Evolutionary conservation across 306 rosid genomes (phyloP).

Genomic region (Morella rubra): DNA sequence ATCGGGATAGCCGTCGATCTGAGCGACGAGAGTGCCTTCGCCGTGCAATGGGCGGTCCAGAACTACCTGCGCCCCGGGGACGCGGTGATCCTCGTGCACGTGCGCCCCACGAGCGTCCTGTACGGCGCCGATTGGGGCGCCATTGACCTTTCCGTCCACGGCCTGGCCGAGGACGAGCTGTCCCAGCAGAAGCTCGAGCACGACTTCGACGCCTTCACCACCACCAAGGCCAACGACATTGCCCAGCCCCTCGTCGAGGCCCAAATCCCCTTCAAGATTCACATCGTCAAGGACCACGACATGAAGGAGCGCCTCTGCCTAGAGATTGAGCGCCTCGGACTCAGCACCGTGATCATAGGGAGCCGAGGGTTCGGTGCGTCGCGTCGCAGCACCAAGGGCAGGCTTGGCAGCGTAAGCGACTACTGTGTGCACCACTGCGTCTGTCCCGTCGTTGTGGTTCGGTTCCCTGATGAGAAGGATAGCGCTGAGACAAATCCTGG

Average conservation of each 20-base stretch:
- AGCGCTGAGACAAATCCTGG: constrained; percentile 7
- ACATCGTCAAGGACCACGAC: constrained; percentile 91
- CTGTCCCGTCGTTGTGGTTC: constrained; percentile 86
- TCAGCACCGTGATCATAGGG: constrained; percentile 89
- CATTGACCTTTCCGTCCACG: background rate
- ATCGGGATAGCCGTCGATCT: constrained; percentile 19
- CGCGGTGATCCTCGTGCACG: constrained; percentile 13
- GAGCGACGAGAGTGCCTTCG: constrained; percentile 10
- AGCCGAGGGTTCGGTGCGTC: constrained; percentile 86
- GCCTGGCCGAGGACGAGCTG: constrained; percentile 30
- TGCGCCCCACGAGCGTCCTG: constrained; percentile 13
- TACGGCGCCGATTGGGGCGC: constrained; percentile 24
- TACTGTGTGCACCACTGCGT: constrained; percentile 90
- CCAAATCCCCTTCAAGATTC: constrained; percentile 71
- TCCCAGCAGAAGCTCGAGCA: constrained; percentile 63
- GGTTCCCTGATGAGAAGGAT: constrained; percentile 43
- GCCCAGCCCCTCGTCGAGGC: constrained; percentile 73
- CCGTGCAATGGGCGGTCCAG: constrained; percentile 13
- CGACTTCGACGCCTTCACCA: constrained; percentile 71
- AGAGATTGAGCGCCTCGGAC: constrained; percentile 89
- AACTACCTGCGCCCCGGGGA: constrained; percentile 13
- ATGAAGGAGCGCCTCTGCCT: constrained; percentile 90
- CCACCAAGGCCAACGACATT: constrained; percentile 62
- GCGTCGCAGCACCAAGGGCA: constrained; percentile 42
- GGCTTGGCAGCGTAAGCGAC: constrained; percentile 86